Conservation (phyloP, 208 protist genomes). For the Crithidia acanthocephali region DNA sequence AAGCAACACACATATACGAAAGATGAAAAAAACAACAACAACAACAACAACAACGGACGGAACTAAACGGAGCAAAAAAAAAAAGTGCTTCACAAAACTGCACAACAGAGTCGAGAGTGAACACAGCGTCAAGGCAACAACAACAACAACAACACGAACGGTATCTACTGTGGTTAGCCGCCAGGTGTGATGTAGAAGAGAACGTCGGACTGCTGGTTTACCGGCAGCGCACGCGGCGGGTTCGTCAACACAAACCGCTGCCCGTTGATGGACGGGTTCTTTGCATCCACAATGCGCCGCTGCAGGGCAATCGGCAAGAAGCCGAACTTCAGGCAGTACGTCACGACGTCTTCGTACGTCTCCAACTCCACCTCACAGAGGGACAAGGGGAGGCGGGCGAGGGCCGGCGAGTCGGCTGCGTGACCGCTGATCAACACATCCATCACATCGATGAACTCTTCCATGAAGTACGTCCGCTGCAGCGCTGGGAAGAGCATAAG, state of each 20-base stretch:
- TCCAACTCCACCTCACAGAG: constrained; percentile 54
- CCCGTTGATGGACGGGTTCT: constrained; percentile 64
- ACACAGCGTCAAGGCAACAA: too few relatives aligned
- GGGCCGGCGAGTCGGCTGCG: constrained; percentile 53
- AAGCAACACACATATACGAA: neutral
- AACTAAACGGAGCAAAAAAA: neutral
- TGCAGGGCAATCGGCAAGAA: constrained; percentile 80
- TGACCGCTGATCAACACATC: constrained; percentile 80
- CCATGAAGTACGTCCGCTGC: constrained; percentile 82
- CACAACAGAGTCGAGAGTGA: too few relatives aligned
- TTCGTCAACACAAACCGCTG: constrained; percentile 86
- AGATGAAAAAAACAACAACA: neutral
- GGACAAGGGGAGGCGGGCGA: constrained; percentile 61
- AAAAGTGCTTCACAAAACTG: too few relatives aligned
- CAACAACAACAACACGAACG: too few relatives aligned
- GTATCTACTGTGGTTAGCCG: neutral
- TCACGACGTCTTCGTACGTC: constrained; percentile 79
- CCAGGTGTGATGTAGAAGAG: constrained; percentile 76
- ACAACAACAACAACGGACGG: neutral
- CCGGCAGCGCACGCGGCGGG: constrained; percentile 62
- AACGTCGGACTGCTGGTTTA: constrained; percentile 61
- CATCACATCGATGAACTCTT: constrained; percentile 82
- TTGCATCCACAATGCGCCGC: constrained; percentile 58
- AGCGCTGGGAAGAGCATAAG: constrained; percentile 77
- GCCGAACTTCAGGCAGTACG: constrained; percentile 65